Evolutionary conservation across 345 rosid genomes (phyloP).

Genomic region (Excoecaria agallocha): DNA sequence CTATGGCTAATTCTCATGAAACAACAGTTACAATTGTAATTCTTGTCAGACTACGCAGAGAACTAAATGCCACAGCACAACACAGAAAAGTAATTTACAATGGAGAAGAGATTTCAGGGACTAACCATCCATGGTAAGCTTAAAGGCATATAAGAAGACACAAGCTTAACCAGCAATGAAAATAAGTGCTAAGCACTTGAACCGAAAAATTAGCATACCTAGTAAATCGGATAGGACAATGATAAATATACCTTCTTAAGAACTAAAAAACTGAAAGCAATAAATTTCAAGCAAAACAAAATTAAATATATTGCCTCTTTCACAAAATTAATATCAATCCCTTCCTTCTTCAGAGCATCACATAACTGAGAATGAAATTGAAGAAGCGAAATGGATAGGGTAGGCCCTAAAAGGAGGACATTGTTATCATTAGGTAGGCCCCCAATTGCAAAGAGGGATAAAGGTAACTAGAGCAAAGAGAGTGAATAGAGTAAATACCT

Average conservation of each 20-base stretch:
- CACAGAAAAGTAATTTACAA: background rate
- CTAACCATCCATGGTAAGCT: too few relatives aligned
- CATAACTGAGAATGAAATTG: constrained; percentile 70
- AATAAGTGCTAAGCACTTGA: background rate
- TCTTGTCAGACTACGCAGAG: too few relatives aligned
- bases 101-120: background rate
- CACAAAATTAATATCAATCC: constrained; percentile 68
- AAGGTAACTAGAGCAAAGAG: too few relatives aligned
- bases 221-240: too few relatives aligned
- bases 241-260: too few relatives aligned
- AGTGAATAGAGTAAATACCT: too few relatives aligned
- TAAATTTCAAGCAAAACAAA: background rate
- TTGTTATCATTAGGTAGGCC: constrained; percentile 63
- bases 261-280: too few relatives aligned
- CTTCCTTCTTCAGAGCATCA: constrained; percentile 79
- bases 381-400: constrained; percentile 66
- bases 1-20: constrained; percentile 37
- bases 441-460: constrained; percentile 71
- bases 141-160: background rate
- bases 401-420: constrained; percentile 68
- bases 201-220: background rate
- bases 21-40: background rate
- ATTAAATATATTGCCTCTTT: constrained; percentile 1
- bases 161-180: too few relatives aligned
- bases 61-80: background rate